Evolutionary conservation across 1,284 basidiomycete genomes (phyloP), one percentile per base, ranked within the genome.

Genomic region (Rugosomyces carneus): DNA sequence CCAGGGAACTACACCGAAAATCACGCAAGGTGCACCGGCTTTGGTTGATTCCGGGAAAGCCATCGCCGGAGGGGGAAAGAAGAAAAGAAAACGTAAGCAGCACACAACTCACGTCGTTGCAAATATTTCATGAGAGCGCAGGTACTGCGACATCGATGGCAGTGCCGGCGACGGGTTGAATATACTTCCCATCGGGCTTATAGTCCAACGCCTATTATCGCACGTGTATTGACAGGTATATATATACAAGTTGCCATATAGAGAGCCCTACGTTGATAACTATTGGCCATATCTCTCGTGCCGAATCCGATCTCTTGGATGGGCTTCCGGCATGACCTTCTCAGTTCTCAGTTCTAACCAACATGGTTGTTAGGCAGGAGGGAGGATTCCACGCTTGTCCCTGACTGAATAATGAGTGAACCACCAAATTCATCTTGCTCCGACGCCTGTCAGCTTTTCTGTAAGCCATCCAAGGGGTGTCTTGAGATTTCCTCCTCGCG

Each of bases 391-490:
- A 37, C 27, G 40, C 40, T 21, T 23, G 26, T 35, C 16, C 18
- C 20, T 38, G 34, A n/a, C 35, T 35, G 23, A 24, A 24, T 35
- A 38, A 18, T 9, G 32, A 37, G 10, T 13, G 31, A 32, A 37
- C 21, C 4, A 21, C 13, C 6, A 15, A 44, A 21, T 43, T 66
- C 57, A 80, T 63, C 78, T 71, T 44, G 75, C 66, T 41, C 77
- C 73, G 32, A 73, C 79, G 24, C 83, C 82, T 3, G 81, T 74
- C 37, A 89, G 62, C 60, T 77, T 85, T 36, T 75, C 80, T n/a
- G 86, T 81, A 37, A 90, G 60, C 86, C 87, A 90, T 11, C 80
- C 82, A 1, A 89, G 65, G n/a, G 86, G 85, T 34, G 82, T 81
- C 55, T 81, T 84, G 42, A 86, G 53, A 41, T 75, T 73, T 34